Base-by-base conservation (phyloP, 1,284 basidiomycete genomes). In the Microbotryum silenes-acaulis region DNA sequence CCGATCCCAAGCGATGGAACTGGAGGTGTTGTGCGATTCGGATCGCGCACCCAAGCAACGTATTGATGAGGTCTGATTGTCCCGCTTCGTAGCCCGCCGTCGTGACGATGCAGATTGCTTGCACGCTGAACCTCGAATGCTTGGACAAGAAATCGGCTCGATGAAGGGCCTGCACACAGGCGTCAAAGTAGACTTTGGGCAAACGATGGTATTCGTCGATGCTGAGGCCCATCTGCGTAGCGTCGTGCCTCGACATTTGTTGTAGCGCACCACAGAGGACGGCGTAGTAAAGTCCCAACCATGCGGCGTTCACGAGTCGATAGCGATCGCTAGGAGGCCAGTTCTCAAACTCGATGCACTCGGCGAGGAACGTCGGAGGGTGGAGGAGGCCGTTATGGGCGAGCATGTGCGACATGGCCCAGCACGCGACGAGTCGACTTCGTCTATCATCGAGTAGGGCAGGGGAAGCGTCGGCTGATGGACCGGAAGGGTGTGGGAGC, bases 51-150 rank as follows among this genome's bases (percentile, higher is more conserved):
- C 62, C 60, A 9, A 66, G 50, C 1, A 69, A 60, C 2, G 67
- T 69, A 29, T 62, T 57, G 52, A 69, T 66, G n/a, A 66, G 54
- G 44, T 69, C 64, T 2, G 57, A 57, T 4, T 59, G 62, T 20
- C 65, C 64, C 29, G 27, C 23, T 27, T 67, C 63, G 18, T 59
- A 55, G 25, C 66, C 63, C 14, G 63, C 48, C 1, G 64, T 45
- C 37, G 60, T 56, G 18, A 66, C 46, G 49, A 69, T 46, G 47
- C 57, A 59, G 57, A 66, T 63, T 2, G 62, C 45, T 45, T 66
- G 65, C 16, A 66, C 49, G 18, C 59, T 29, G 61, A 58, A 64
- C 46, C 64, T 50, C 5, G 51, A 52, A 45, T 69, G 67, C 51
- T 64, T 66, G 46, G 59, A 54, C 7, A 69, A 45, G 33, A 69